Evolutionary conservation across 2,329 filamentous ascomycete genomes (phyloP).

Genomic region (Stachybotrys chartarum): DNA sequence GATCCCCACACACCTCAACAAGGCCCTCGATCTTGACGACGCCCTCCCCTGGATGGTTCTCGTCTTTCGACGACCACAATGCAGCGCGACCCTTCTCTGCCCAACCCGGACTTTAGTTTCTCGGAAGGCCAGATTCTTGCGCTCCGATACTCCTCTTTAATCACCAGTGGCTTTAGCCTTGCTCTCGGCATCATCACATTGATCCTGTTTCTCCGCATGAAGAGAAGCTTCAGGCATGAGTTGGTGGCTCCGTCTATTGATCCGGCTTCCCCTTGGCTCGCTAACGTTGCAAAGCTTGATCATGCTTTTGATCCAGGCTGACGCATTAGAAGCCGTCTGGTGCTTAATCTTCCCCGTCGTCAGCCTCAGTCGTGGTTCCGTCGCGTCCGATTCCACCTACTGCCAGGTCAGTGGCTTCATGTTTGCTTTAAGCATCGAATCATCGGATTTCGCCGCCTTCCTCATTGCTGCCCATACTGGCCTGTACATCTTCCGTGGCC

Average conservation of each 20-base stretch:
- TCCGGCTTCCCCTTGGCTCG: neutral
- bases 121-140: neutral
- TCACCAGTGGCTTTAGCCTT: neutral
- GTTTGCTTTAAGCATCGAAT: neutral
- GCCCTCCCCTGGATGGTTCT: neutral
- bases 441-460: neutral
- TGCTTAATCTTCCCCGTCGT: neutral
- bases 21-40: neutral
- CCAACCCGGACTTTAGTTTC: neutral
- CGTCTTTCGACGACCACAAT: neutral
- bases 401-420: neutral
- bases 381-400: neutral
- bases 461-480: neutral
- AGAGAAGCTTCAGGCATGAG: constrained; percentile 1
- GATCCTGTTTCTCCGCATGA: neutral
- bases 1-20: neutral
- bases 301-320: neutral
- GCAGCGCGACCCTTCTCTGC: neutral
- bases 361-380: neutral
- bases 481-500: constrained; percentile 1
- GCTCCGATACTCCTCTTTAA: neutral
- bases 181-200: neutral
- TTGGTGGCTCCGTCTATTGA: neutral
- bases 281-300: neutral
- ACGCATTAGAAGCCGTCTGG: neutral